Percentiles rank a stretch among this genome's conserved stretches.
Evolutionary conservation across 495 filamentous ascomycete species (phyloP).

Genomic region (Hypoxylon cercidicola): DNA sequence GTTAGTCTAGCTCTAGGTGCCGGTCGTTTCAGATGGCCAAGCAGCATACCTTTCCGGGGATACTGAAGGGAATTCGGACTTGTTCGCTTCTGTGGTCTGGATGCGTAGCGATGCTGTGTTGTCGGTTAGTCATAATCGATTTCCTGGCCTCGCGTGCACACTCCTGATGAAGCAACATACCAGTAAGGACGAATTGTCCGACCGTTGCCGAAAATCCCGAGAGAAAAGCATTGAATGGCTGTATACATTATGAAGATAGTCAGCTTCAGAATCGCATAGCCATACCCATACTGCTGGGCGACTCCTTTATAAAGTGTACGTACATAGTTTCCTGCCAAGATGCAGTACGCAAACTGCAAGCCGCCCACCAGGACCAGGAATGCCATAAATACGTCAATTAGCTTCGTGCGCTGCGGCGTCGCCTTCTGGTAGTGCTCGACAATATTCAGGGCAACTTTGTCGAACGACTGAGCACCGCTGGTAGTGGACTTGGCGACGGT

Average conservation of each 20-base stretch:
- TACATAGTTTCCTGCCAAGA: slow-evolving; percentile 95
- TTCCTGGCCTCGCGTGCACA: not conserved
- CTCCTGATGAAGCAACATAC: slow-evolving; percentile 52
- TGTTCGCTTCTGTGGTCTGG: slow-evolving; percentile 85
- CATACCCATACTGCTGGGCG: not conserved
- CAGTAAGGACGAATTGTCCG: slow-evolving; percentile 96
- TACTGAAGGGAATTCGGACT: slow-evolving; percentile 71
- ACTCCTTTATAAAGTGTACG: slow-evolving; percentile 43
- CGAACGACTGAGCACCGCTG: slow-evolving; percentile 43
- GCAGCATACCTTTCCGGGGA: slow-evolving; percentile 73
- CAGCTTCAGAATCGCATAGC: slow-evolving; percentile 9
- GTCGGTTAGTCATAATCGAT: slow-evolving; percentile 19
- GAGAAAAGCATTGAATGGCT: slow-evolving; percentile 99
- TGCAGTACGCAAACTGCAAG: slow-evolving; percentile 93
- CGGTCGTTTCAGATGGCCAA: slow-evolving; percentile 8
- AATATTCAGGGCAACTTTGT: slow-evolving; percentile 64
- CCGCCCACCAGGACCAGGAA: slow-evolving; percentile 88
- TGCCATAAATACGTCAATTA: slow-evolving; percentile 90
- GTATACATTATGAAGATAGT: slow-evolving; percentile 18
- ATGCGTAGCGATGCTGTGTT: slow-evolving; percentile 78
- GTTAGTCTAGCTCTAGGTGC: slow-evolving; percentile 16
- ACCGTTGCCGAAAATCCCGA: slow-evolving; percentile 95
- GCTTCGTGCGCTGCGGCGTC: slow-evolving; percentile 90
- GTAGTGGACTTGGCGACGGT: slow-evolving; percentile 23
- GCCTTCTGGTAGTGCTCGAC: slow-evolving; percentile 78